These are phyloP conservation scores for Kluyveromyces marxianus DNA, from an alignment of 1,139 yeast genomes.

Conservation along the genomic window DNA sequence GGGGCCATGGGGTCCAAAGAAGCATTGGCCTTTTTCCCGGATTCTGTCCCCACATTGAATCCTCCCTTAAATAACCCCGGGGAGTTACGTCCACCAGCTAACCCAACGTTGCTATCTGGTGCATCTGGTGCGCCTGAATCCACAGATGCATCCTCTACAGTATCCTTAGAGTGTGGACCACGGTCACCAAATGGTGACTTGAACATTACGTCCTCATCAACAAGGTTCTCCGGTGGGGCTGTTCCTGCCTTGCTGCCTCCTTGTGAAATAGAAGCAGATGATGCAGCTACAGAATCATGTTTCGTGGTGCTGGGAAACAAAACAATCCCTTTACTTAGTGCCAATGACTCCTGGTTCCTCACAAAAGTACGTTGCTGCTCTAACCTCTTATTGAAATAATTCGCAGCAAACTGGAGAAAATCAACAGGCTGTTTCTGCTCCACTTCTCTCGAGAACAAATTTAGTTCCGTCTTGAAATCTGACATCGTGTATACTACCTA, in stretches of 20 bases:
- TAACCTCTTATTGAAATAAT: constrained; percentile 56
- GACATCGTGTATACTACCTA: background rate
- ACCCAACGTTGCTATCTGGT: constrained; percentile 8
- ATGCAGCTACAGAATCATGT: constrained; percentile 14
- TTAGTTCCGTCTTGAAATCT: constrained; percentile 43
- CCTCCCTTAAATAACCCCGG: constrained; percentile 40
- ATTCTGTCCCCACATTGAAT: constrained; percentile 36
- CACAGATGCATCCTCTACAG: constrained; percentile 28
- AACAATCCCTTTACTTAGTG: constrained; percentile 46
- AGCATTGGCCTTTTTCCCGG: constrained; percentile 17
- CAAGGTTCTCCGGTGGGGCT: constrained; percentile 7
- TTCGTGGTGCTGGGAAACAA: constrained; percentile 37
- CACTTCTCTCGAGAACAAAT: constrained; percentile 56
- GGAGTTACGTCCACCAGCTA: constrained; percentile 14
- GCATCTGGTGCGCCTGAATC: constrained; percentile 8
- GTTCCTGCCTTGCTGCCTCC: constrained; percentile 7
- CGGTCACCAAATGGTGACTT: constrained; percentile 58
- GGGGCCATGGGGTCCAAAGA: constrained; percentile 22
- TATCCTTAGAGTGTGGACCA: constrained; percentile 51
- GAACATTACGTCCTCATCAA: constrained; percentile 34
- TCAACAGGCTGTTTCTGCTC: constrained; percentile 58
- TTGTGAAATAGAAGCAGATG: constrained; percentile 7
- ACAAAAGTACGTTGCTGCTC: constrained; percentile 52
- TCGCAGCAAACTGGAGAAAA: constrained; percentile 66
- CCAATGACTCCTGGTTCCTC: constrained; percentile 47